Evolutionary conservation across 352 stramenopile species (phyloP).

Genomic region (Phytophthora capsici): DNA sequence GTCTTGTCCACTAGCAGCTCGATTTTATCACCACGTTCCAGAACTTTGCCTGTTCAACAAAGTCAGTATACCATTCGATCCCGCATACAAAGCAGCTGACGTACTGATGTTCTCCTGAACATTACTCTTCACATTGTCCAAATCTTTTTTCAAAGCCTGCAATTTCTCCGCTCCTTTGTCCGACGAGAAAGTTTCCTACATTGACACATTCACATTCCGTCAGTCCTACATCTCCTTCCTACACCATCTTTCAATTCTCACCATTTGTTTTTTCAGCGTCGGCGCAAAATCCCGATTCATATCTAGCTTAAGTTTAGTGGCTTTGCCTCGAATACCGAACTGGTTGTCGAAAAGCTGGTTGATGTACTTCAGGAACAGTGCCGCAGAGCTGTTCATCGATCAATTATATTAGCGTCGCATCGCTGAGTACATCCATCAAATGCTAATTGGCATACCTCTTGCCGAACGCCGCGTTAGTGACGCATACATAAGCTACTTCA

Average conservation of each 20-base stretch:
- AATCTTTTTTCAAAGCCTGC: constrained; percentile 80
- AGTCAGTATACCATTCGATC: constrained; percentile 7
- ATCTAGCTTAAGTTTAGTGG: constrained; percentile 88
- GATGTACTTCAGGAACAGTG: constrained; percentile 87
- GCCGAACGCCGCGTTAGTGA: constrained; percentile 80
- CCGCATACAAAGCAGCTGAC: constrained; percentile 9
- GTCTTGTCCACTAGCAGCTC: constrained; percentile 89
- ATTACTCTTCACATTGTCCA: constrained; percentile 81
- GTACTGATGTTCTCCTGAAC: constrained; percentile 87
- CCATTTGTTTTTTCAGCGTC: constrained; percentile 88
- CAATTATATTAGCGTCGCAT: constrained; percentile 7
- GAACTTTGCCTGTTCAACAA: constrained; percentile 63
- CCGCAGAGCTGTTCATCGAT: constrained; percentile 55
- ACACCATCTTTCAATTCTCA: constrained; percentile 15
- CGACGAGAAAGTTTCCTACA: constrained; percentile 80
- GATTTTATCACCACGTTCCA: constrained; percentile 90
- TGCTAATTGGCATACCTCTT: constrained; percentile 57
- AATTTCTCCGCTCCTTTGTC: constrained; percentile 78
- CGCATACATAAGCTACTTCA: constrained; percentile 86
- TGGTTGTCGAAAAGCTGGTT: constrained; percentile 87
- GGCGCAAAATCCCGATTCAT: constrained; percentile 88
- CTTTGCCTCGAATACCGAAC: constrained; percentile 88
- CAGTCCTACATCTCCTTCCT: constrained; percentile 2
- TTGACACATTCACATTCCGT: constrained; percentile 3
- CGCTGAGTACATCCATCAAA: background rate